Conservation (phyloP, 2,329 filamentous ascomycete species). For the Trichocomaceae sp. region DNA sequence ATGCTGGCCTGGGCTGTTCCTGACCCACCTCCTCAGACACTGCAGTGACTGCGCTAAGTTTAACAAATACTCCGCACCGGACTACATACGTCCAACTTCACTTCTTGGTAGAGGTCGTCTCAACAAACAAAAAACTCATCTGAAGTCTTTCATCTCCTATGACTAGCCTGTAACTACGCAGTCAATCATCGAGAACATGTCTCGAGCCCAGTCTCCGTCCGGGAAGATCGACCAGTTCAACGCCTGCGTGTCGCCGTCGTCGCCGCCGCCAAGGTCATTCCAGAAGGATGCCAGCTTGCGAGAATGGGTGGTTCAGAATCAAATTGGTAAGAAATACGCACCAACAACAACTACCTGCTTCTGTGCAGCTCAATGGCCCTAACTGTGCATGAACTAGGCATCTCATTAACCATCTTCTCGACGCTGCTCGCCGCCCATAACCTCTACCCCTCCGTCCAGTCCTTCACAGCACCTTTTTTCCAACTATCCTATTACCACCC, state of each 20-base stretch:
- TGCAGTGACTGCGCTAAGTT: too few species aligned
- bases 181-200: slow-evolving; percentile 19
- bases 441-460: slow-evolving; percentile 71
- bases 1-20: slow-evolving; percentile 3
- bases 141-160: background rate
- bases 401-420: slow-evolving; percentile 78
- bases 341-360: background rate
- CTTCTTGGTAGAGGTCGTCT: background rate
- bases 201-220: slow-evolving; percentile 22
- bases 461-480: slow-evolving; percentile 81
- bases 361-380: background rate
- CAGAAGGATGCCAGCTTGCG: slow-evolving; percentile 37
- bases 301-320: slow-evolving; percentile 67
- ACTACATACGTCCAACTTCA: background rate
- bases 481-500: slow-evolving; percentile 75
- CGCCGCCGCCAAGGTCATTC: slow-evolving; percentile 19
- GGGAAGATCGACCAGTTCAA: slow-evolving; percentile 30
- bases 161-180: slow-evolving; percentile 1
- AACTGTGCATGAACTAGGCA: slow-evolving; percentile 48
- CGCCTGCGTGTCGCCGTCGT: slow-evolving; percentile 33
- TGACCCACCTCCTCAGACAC: slow-evolving; percentile 2
- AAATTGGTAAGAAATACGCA: slow-evolving; percentile 56
- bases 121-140: background rate
- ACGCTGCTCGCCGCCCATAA: slow-evolving; percentile 76
- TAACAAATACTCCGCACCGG: slow-evolving; percentile 4